A percentile compares a stretch with the other conserved stretches of the same genome.
Evolutionary conservation across 495 filamentous ascomycete species (phyloP).

Genomic region (Aspergillus baeticus): DNA sequence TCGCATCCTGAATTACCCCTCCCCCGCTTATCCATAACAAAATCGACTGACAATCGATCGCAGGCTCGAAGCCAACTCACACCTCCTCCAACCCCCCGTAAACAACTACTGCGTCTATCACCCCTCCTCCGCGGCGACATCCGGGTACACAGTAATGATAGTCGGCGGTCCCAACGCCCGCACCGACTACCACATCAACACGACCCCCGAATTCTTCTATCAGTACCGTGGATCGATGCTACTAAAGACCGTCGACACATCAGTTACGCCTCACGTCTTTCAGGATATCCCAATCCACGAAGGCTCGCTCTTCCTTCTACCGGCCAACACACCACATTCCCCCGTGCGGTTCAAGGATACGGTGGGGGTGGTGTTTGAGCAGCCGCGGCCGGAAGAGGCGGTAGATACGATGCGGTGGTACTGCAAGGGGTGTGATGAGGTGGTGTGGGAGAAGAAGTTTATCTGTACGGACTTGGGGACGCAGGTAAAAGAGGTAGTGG

Average conservation of each 20-base stretch:
- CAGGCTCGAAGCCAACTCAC: slow-evolving; percentile 90
- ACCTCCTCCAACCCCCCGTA: slow-evolving; percentile 90
- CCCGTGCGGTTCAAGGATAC: slow-evolving; percentile 68
- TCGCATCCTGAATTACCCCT: slow-evolving; percentile 18
- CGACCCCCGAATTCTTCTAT: slow-evolving; percentile 97
- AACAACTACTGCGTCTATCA: slow-evolving; percentile 98
- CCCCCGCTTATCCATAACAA: slow-evolving; percentile 19
- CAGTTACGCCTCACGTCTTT: slow-evolving; percentile 57
- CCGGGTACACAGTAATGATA: slow-evolving; percentile 62
- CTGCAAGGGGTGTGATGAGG: slow-evolving; percentile 52
- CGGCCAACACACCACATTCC: slow-evolving; percentile 85
- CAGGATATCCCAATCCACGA: slow-evolving; percentile 86
- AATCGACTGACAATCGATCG: neutral
- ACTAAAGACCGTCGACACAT: slow-evolving; percentile 76
- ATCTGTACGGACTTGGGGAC: slow-evolving; percentile 92
- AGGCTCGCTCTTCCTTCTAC: slow-evolving; percentile 92
- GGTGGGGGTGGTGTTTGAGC: slow-evolving; percentile 86
- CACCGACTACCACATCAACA: slow-evolving; percentile 98
- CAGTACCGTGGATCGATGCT: slow-evolving; percentile 92
- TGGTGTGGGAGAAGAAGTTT: slow-evolving; percentile 86
- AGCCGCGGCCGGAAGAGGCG: slow-evolving; percentile 65
- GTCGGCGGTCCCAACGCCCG: slow-evolving; percentile 95
- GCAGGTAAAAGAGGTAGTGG: slow-evolving; percentile 92
- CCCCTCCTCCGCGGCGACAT: slow-evolving; percentile 39
- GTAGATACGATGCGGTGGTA: slow-evolving; percentile 92